These are phyloP conservation scores for Daldinia loculata DNA, from an alignment of 495 filamentous ascomycete species.

Conservation along the genomic window DNA sequence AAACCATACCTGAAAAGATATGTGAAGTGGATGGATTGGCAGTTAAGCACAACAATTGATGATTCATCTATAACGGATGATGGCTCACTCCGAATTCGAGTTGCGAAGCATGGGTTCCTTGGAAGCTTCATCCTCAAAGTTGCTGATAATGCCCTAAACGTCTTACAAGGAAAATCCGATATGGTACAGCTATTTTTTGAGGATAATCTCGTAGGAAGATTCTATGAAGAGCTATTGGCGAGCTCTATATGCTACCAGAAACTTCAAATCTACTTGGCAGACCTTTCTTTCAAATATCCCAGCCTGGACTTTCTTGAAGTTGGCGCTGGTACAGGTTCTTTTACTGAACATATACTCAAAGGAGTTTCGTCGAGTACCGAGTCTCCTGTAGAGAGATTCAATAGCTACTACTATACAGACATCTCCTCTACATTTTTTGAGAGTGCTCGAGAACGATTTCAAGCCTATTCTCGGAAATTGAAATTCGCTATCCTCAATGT, in stretches of 20 bases:
- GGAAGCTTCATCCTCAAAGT: not conserved
- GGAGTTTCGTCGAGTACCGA: not conserved
- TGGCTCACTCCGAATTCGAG: not conserved
- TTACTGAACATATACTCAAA: not conserved
- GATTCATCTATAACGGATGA: not conserved
- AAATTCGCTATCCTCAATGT: not conserved
- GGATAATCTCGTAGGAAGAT: not conserved
- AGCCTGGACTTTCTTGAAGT: not conserved
- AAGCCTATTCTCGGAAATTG: not conserved
- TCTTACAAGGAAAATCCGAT: not conserved
- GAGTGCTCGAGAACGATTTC: not conserved
- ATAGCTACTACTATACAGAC: not conserved
- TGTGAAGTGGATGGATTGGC: not conserved
- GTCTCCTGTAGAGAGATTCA: not conserved
- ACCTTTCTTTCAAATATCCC: not conserved
- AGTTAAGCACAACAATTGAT: not conserved
- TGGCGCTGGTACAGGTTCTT: not conserved
- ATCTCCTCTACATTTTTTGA: not conserved
- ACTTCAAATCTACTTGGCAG: not conserved
- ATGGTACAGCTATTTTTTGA: not conserved
- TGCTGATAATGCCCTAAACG: not conserved
- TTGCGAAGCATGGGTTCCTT: not conserved
- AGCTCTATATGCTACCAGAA: not conserved
- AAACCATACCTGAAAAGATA: not conserved
- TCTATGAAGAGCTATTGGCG: not conserved